phyloP scores from a whole-genome alignment of 495 filamentous ascomycete genomes.

The Tuber aestivum region DNA sequence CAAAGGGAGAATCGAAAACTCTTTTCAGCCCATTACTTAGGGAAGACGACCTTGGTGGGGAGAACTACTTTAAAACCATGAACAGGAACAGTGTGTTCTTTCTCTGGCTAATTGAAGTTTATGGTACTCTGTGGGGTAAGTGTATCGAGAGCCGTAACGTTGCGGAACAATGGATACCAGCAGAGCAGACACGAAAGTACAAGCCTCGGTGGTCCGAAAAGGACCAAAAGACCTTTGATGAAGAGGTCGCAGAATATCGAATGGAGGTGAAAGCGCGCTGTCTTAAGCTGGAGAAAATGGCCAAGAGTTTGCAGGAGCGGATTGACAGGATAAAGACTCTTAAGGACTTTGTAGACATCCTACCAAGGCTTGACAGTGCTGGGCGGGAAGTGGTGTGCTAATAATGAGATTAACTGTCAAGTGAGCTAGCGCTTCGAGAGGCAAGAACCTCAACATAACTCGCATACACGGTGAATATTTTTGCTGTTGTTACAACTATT shows the following conservation, averaged over 20 bases:
- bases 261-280: not conserved
- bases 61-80: constrained; percentile 5
- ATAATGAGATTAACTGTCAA: not conserved
- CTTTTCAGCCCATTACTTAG: not conserved
- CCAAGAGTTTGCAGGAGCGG: too few relatives aligned
- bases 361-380: not conserved
- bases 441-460: not conserved
- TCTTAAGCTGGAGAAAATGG: not conserved
- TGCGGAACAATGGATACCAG: not conserved
- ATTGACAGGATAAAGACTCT: not conserved
- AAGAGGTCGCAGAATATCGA: not conserved
- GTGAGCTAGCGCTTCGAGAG: not conserved
- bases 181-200: not conserved
- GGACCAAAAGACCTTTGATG: not conserved
- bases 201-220: not conserved
- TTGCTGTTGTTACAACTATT: constrained; percentile 3
- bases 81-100: not conserved
- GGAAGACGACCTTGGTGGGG: not conserved
- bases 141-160: not conserved
- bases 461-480: not conserved
- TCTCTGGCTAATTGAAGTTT: not conserved
- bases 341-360: not conserved
- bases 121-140: not conserved
- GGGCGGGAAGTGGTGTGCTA: not conserved
- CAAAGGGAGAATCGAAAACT: not conserved